Evolutionary conservation across 306 rosid species (phyloP).

Genomic region (Ochetophila trinervis): DNA sequence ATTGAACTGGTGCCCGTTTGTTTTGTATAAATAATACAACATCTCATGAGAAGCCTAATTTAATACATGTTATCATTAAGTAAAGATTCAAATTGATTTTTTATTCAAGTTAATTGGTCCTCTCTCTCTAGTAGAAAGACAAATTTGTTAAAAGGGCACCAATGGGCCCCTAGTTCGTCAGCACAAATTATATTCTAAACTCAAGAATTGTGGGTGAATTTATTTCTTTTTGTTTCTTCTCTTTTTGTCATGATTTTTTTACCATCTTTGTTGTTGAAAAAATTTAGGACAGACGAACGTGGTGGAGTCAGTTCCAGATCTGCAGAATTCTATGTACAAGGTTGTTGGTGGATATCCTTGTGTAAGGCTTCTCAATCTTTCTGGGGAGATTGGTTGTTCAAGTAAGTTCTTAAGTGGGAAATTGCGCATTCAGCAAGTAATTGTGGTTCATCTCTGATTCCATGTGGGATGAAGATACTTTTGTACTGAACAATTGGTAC

Average conservation of each 20-base stretch:
- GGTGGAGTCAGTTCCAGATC: constrained; percentile 94
- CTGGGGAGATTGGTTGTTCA: constrained; percentile 90
- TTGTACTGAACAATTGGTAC: constrained; percentile 13
- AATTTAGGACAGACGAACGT: constrained; percentile 39
- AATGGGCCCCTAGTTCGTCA: too few relatives aligned
- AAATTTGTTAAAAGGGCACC: too few relatives aligned
- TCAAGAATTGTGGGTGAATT: too few relatives aligned
- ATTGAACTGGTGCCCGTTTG: too few relatives aligned
- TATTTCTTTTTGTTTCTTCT: background rate
- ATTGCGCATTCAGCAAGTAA: background rate
- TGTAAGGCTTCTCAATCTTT: constrained; percentile 67
- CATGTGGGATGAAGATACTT: constrained; percentile 1
- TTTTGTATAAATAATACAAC: too few relatives aligned
- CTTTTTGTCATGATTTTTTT: too few relatives aligned
- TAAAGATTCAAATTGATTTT: too few relatives aligned
- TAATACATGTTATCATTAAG: too few relatives aligned
- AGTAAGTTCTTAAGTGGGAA: constrained; percentile 40
- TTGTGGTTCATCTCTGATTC: constrained; percentile 6
- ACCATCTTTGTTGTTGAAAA: background rate
- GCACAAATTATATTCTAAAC: too few relatives aligned
- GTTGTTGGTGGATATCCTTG: constrained; percentile 69
- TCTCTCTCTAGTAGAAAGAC: too few relatives aligned
- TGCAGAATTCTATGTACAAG: constrained; percentile 79
- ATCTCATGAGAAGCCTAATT: too few relatives aligned
- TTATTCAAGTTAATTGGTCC: too few relatives aligned